Percentiles rank a stretch among this genome's conserved stretches.
Evolutionary conservation across 352 stramenopile genomes (phyloP).

Genomic region (Phytopythium chamaehyphon): DNA sequence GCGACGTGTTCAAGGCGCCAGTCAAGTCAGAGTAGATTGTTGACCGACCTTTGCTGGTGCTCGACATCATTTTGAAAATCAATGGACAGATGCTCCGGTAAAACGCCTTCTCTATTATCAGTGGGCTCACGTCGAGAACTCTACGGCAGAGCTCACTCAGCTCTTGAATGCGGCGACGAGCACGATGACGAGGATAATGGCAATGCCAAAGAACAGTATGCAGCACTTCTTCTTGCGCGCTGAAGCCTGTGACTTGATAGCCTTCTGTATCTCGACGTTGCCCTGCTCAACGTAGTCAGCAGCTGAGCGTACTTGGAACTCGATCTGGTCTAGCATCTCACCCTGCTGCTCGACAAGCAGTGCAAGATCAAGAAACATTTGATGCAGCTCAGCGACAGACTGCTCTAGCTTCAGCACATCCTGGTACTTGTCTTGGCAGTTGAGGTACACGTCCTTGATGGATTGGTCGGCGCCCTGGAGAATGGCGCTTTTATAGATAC

Average conservation of each 20-base stretch:
- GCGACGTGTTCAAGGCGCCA: slow-evolving; percentile 80
- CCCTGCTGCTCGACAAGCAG: slow-evolving; percentile 97
- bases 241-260: slow-evolving; percentile 95
- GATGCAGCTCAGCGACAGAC: slow-evolving; percentile 96
- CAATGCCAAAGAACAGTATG: slow-evolving; percentile 71
- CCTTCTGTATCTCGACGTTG: slow-evolving; percentile 93
- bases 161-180: slow-evolving; percentile 65
- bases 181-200: slow-evolving; percentile 79
- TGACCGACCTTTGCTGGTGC: neutral
- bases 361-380: slow-evolving; percentile 99
- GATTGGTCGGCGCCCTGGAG: slow-evolving; percentile 67
- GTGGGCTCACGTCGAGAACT: too few species aligned
- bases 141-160: slow-evolving; percentile 10
- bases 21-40: slow-evolving; percentile 41
- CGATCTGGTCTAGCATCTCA: slow-evolving; percentile 98
- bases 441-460: slow-evolving; percentile 91
- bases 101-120: too few species aligned
- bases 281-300: slow-evolving; percentile 96
- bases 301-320: slow-evolving; percentile 93
- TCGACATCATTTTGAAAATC: too few species aligned
- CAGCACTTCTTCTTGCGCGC: slow-evolving; percentile 97
- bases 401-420: slow-evolving; percentile 96
- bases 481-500: slow-evolving; percentile 84
- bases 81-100: too few species aligned
- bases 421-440: slow-evolving; percentile 97